phyloP scores from a whole-genome alignment of 164 flowering plant species.

The Liriodendron chinense region DNA sequence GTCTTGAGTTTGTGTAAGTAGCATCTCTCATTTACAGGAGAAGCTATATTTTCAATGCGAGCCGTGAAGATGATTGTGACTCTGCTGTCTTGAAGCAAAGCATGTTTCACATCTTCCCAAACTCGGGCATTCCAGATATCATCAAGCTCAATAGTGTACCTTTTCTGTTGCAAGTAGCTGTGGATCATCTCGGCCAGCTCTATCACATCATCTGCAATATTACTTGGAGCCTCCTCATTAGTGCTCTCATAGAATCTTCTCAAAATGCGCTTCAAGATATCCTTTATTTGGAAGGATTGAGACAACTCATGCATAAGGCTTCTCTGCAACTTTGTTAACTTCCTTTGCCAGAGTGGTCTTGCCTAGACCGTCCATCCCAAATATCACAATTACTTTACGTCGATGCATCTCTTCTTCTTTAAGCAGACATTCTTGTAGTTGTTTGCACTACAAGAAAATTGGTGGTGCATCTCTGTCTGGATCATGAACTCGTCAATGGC shows the following conservation, averaged over 20 bases:
- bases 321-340: neutral
- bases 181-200: slow-evolving; percentile 36
- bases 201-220: neutral
- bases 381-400: neutral
- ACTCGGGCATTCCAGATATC: slow-evolving; percentile 42
- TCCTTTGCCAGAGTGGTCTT: neutral
- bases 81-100: slow-evolving; percentile 34
- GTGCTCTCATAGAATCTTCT: neutral
- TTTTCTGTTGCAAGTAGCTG: slow-evolving; percentile 27
- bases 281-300: neutral
- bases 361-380: neutral
- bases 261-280: neutral
- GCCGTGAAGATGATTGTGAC: slow-evolving; percentile 43
- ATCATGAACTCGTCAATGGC: neutral
- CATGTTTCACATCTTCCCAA: slow-evolving; percentile 38
- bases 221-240: neutral
- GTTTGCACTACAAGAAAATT: neutral
- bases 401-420: neutral
- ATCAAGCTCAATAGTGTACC: slow-evolving; percentile 45
- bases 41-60: slow-evolving; percentile 11
- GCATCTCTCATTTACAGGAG: neutral
- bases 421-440: neutral
- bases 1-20: neutral
- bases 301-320: neutral
- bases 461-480: neutral